Percentiles rank a stretch among this genome's conserved stretches.
Evolutionary conservation across 768 basidiomycete species (phyloP).

Genomic region (Leccinellum rugosiceps): DNA sequence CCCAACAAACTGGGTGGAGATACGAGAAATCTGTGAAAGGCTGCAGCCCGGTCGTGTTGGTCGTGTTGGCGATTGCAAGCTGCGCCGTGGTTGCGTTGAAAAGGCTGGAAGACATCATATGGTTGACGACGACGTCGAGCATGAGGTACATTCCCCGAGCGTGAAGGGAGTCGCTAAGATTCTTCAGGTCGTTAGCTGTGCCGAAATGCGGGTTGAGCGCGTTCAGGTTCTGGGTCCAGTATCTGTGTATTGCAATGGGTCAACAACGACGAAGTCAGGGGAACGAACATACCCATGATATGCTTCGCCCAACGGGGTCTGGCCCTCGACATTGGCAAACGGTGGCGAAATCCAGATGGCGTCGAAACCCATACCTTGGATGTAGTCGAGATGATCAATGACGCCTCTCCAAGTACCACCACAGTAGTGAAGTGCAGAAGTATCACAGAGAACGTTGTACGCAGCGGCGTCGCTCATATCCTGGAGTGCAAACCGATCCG

Average conservation of each 20-base stretch:
- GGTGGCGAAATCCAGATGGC: conserved; percentile 59
- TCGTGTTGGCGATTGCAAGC: conserved; percentile 15
- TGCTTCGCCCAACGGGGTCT: conserved; percentile 49
- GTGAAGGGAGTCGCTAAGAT: conserved; percentile 46
- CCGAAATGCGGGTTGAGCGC: conserved; percentile 54
- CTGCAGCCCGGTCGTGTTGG: conserved; percentile 20
- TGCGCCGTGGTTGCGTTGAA: conserved; percentile 23
- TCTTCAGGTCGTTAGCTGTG: conserved; percentile 46
- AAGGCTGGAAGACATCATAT: conserved; percentile 43
- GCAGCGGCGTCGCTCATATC: conserved; percentile 27
- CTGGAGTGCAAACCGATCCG: conserved; percentile 59
- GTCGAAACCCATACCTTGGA: conserved; percentile 60
- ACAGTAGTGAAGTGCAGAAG: conserved; percentile 47
- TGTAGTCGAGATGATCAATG: conserved; percentile 56
- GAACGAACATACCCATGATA: conserved; percentile 46
- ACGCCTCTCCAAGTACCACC: conserved; percentile 57
- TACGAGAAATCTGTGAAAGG: conserved; percentile 35
- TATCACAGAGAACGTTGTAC: conserved; percentile 42
- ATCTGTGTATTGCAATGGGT: conserved; percentile 26
- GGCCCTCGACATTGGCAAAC: conserved; percentile 46
- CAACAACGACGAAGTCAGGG: neutral
- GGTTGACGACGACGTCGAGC: conserved; percentile 63
- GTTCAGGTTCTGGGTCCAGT: conserved; percentile 51
- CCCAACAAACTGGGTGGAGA: conserved; percentile 41
- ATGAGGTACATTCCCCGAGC: conserved; percentile 55